Evolutionary conservation across 192 early-diverging fungal species (phyloP), one percentile per base, ranked within the genome.

Genomic region (Endogone sp.): DNA sequence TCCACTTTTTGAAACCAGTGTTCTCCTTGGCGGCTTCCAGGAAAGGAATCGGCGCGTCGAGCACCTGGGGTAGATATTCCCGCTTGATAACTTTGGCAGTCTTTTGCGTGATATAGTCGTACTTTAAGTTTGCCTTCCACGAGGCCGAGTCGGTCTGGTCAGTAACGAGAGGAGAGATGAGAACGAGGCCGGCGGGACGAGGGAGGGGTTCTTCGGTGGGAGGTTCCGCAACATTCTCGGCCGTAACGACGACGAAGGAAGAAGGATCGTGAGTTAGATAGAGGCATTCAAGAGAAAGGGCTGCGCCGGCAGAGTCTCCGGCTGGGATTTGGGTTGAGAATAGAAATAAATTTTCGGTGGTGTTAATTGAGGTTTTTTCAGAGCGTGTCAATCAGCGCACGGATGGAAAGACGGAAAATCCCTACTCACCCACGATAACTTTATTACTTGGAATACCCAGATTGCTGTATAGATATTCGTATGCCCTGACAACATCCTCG

Each of bases 71-170:
- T 56, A 75, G 67, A 26, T 79, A 79, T 26, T 79, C 77, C 60
- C 73, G 58, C n/a, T 71, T 70, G 60, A 79, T 74, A n/a, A 79
- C 77, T 37, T 75, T 79, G 32, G 77, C 77, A 4, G 77, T 74
- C 27, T 74, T 64, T 28, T 75, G 73, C 22, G 72, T 61, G 27
- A 79, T 71, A 64, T 65, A 79, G 49, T 79, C 77, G 37, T 69
- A 62, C 28, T 79, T 74, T 2, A 65, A 61, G 24, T 79, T 79
- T 13, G 27, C 32, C 59, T 68, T 55, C 77, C 77, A 79, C 16
- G 77, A 79, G 28, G 62, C 66, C 10, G 77, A 74, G 3, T 60
- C 68, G 3, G 77, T 74, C 28, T 72, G 59, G 57, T 79, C 77
- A 1, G 77, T 79, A 16, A 79, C 77, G 2, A 79, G 31, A 11